Evolutionary conservation across 2,329 filamentous ascomycete species (phyloP), one percentile per base, ranked within the genome.

Genomic region (Coniochaeta hoffmannii): DNA sequence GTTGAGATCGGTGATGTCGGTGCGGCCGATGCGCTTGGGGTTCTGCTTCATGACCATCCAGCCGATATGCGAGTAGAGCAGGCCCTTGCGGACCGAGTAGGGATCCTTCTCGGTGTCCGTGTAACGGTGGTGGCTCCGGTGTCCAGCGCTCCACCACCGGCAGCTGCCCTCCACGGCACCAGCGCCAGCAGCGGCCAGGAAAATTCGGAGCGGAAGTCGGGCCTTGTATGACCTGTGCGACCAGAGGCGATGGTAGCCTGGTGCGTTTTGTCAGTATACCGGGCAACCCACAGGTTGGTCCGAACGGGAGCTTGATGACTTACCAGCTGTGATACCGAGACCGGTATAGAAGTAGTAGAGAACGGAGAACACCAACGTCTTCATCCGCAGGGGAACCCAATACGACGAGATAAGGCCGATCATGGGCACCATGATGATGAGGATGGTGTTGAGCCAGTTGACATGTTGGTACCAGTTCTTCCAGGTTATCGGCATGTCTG

Each of bases 21-120:
- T 92, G 59, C 90, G 88, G 66, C 90, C 90, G 65, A 90, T 89
- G 60, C 87, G 82, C 81, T 93, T 93, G 61, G 89, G 89, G 77
- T 95, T 93, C 76, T 95, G 90, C 80, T 93, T 93, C 81, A 95
- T 85, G 66, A 95, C 74, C 89, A 95, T 94, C 90, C 90, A 95
- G 65, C 90, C 90, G 56, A 95, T 77, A 75, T 90, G 87, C 54
- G 83, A 90, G 81, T 92, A 93, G 63, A 90, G 74, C 52, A 94
- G 80, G 63, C 90, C 90, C 79, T 95, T 95, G 75, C 89, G 86
- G 64, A 95, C 90, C 24, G 88, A 92, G 78, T 95, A 95, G 52
- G 90, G 90, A 64, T 95, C 90, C 78, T 94, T 94, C 35, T 92
- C 88, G 66, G 90, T 95, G 69, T 95, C 90, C 76, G 90, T 95